These are phyloP conservation scores for Prinsepia uniflora DNA, from an alignment of 306 rosid genomes.

Conservation along the genomic window DNA sequence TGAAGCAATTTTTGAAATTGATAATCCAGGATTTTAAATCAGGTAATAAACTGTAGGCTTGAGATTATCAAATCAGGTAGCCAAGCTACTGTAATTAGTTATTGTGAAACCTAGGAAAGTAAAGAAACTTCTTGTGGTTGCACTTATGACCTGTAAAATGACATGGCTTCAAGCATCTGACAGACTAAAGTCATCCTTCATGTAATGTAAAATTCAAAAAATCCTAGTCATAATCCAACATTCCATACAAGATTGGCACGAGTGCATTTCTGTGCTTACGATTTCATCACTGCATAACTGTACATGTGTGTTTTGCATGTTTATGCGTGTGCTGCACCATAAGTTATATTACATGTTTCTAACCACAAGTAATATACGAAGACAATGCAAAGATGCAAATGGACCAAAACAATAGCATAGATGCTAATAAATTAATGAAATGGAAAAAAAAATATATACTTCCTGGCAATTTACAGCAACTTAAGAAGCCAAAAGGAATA, in stretches of 20 bases:
- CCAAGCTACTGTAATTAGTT: background rate
- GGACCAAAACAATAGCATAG: background rate
- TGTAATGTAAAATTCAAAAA: background rate
- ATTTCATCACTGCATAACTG: background rate
- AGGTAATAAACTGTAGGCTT: background rate
- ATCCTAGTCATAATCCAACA: background rate
- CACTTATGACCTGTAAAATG: background rate
- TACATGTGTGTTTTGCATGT: background rate
- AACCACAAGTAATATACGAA: background rate
- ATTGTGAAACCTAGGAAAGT: background rate
- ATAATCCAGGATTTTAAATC: constrained; percentile 7
- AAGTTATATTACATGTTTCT: background rate
- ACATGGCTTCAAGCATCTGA: background rate
- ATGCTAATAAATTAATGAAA: background rate
- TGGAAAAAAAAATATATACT: background rate
- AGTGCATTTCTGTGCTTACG: background rate
- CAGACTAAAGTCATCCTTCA: background rate
- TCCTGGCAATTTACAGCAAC: background rate
- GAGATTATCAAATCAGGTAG: background rate
- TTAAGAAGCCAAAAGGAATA: background rate
- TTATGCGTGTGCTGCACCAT: background rate
- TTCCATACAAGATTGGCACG: background rate
- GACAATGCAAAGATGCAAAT: background rate
- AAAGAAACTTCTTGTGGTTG: background rate
- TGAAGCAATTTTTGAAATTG: background rate